Base-by-base conservation (phyloP, 2,329 filamentous ascomycete genomes). In the Raffaelea deltoideospora region DNA sequence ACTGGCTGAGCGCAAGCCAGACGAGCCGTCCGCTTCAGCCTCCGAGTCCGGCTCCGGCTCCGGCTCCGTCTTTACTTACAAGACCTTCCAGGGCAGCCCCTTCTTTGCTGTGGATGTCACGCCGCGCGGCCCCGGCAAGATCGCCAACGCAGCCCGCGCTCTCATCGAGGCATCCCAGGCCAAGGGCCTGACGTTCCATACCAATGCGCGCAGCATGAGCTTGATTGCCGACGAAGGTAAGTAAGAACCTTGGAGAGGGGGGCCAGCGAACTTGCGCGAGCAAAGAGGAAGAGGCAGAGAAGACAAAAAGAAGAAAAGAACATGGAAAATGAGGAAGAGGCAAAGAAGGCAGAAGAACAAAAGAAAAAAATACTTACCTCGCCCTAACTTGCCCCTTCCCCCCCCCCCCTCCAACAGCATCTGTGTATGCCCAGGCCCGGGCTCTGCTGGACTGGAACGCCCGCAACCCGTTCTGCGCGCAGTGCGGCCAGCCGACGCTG, bases 371-470 rank as follows among this genome's bases (percentile, higher is more conserved):
- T n/a, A n/a, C n/a, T n/a, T n/a, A n/a, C n/a, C n/a, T n/a, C n/a
- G n/a, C n/a, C n/a, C n/a, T n/a, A n/a, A n/a, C n/a, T 31, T 23
- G 20, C 15, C 34, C 31, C 31, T 19, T 40, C 15, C 35, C 21
- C 8, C 28, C 8, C 7, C 7, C 13, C 10, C 18, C 5, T 9
- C 13, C 6, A 19, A 19, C 43, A 90, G 90, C 87, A 41, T 85
- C 87, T 34, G 81, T 94, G 32, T 94, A 86, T 48, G 88, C 85
- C 13, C 84, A 94, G 57, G 83, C 86, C 8, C 77, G 88, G 38
- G 81, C 86, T 32, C 67, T 95, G 20, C 65, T 92, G 26, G 90
- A 96, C 61, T 98, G 90, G 90, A 96, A 98, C 60, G 68, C 68
- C 20, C 80, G 88, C 35, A 94, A 93, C 58, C 81, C 79, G 22